Evolutionary conservation across 352 stramenopile genomes (phyloP).

Genomic region (Phytophthora aleatoria): DNA sequence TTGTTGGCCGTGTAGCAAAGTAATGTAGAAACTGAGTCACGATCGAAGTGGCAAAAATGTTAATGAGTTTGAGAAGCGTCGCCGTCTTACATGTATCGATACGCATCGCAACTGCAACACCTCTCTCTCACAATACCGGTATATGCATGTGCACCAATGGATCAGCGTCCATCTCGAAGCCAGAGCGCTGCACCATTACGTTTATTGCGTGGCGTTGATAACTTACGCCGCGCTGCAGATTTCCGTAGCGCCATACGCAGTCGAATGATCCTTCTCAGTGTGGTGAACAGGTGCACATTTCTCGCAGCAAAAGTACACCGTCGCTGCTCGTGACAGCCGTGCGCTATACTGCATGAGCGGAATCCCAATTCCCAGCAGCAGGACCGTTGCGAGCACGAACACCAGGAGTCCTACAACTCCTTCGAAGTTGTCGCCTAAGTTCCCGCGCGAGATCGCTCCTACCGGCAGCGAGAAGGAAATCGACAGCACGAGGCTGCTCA

Average conservation of each 20-base stretch:
- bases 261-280: constrained; percentile 23
- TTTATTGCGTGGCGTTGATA: background rate
- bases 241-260: constrained; percentile 45
- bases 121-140: constrained; percentile 1
- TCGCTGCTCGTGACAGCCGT: constrained; percentile 45
- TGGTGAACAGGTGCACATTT: constrained; percentile 55
- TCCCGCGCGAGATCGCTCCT: constrained; percentile 39
- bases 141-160: constrained; percentile 1
- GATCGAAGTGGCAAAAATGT: constrained; percentile 25
- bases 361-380: constrained; percentile 58
- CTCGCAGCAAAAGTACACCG: constrained; percentile 75
- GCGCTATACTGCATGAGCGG: constrained; percentile 61
- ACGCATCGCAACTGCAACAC: background rate
- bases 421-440: constrained; percentile 46
- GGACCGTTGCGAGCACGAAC: constrained; percentile 47
- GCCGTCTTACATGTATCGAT: constrained; percentile 3
- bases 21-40: constrained; percentile 9
- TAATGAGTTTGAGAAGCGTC: constrained; percentile 14
- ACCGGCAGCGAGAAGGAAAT: constrained; percentile 62
- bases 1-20: constrained; percentile 6
- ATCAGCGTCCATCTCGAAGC: background rate
- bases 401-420: constrained; percentile 46
- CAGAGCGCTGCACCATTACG: background rate
- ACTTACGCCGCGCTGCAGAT: constrained; percentile 14
- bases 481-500: constrained; percentile 58